Evolutionary conservation across 129 eudicot species (phyloP).

Genomic region (Ambrosia artemisiifolia): DNA sequence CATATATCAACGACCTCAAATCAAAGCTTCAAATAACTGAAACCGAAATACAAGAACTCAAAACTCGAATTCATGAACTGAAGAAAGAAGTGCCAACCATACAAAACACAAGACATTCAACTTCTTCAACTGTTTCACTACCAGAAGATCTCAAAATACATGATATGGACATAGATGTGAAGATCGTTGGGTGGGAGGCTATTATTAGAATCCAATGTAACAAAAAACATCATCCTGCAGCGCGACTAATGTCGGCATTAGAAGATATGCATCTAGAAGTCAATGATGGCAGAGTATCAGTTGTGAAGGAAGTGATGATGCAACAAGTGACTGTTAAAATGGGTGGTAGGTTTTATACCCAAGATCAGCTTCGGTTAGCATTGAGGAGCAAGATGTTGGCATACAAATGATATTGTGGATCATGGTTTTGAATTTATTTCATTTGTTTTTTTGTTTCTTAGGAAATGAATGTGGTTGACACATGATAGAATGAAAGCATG

Average conservation of each 20-base stretch:
- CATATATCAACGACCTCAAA: slow-evolving; percentile 79
- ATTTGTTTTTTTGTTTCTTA: too few relatives aligned
- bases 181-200: slow-evolving; percentile 81
- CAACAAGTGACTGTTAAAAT: slow-evolving; percentile 85
- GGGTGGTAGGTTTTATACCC: slow-evolving; percentile 62
- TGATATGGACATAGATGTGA: slow-evolving; percentile 67
- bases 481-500: too few relatives aligned
- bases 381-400: slow-evolving; percentile 45
- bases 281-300: slow-evolving; percentile 78
- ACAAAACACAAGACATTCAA: slow-evolving; percentile 27
- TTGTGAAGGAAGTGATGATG: slow-evolving; percentile 82
- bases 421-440: too few relatives aligned
- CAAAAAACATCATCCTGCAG: slow-evolving; percentile 79
- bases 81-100: slow-evolving; percentile 45
- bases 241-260: slow-evolving; percentile 68
- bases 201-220: slow-evolving; percentile 61
- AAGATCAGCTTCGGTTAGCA: slow-evolving; percentile 65
- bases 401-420: too few relatives aligned
- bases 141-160: slow-evolving; percentile 26
- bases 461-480: too few relatives aligned
- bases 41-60: slow-evolving; percentile 54
- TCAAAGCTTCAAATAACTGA: slow-evolving; percentile 48
- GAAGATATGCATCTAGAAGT: slow-evolving; percentile 70
- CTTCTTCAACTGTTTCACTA: slow-evolving; percentile 20
- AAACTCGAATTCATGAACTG: slow-evolving; percentile 39